Evolutionary conservation across 148 eudicot species (phyloP).

Genomic region (Fagopyrum tataricum): DNA sequence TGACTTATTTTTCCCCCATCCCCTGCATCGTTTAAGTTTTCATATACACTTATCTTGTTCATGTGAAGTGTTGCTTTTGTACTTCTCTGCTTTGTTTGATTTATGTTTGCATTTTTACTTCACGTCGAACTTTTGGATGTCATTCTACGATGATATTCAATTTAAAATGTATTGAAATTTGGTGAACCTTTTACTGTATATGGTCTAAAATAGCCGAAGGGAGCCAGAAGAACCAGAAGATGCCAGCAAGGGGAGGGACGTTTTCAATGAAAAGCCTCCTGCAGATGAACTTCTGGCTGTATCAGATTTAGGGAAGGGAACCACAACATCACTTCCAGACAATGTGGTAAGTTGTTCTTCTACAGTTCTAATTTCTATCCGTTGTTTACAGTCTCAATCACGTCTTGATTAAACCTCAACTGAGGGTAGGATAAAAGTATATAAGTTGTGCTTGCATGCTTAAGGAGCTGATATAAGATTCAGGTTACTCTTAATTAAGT

Average conservation of each 20-base stretch:
- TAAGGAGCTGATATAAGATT: neutral
- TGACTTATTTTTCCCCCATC: neutral
- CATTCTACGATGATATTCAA: neutral
- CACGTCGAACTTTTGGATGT: neutral
- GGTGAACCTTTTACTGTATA: neutral
- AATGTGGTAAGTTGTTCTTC: conserved; percentile 57
- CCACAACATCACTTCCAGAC: conserved; percentile 88
- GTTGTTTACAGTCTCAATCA: neutral
- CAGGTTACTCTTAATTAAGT: neutral
- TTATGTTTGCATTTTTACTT: neutral
- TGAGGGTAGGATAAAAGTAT: neutral
- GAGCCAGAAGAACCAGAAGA: conserved; percentile 99
- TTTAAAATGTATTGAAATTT: neutral
- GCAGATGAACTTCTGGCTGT: conserved; percentile 96
- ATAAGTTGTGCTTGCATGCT: neutral
- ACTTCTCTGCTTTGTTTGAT: neutral
- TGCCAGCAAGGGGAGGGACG: conserved; percentile 91
- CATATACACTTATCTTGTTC: neutral
- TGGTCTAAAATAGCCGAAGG: conserved; percentile 61
- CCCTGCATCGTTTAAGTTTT: neutral
- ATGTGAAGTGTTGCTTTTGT: neutral
- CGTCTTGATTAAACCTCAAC: neutral
- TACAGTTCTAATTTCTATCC: no score
- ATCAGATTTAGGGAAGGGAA: conserved; percentile 85
- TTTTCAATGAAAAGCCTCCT: conserved; percentile 96